Evolutionary conservation across 1,284 basidiomycete species (phyloP).

Genomic region (Apiotrichum montevideense): DNA sequence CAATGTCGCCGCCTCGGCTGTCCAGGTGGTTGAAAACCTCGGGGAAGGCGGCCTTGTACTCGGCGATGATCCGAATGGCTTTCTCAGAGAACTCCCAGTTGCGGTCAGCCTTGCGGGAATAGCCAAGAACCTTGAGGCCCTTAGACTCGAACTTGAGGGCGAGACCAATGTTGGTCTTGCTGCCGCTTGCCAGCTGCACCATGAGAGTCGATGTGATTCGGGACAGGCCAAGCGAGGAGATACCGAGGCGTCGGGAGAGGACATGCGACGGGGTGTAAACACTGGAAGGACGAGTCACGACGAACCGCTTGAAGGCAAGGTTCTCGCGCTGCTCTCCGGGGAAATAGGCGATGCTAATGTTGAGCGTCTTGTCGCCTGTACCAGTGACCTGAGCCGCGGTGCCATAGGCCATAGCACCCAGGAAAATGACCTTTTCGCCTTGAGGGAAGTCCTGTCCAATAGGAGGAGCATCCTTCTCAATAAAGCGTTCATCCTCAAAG

Average conservation of each 20-base stretch:
- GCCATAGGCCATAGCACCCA: conserved; percentile 90
- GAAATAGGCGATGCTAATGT: conserved; percentile 79
- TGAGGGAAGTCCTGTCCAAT: conserved; percentile 84
- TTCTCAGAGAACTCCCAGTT: conserved; percentile 94
- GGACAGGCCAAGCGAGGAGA: conserved; percentile 70
- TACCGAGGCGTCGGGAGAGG: conserved; percentile 62
- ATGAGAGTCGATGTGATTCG: conserved; percentile 91
- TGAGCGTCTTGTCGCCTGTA: conserved; percentile 62
- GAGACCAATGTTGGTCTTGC: conserved; percentile 84
- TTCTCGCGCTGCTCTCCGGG: conserved; percentile 71
- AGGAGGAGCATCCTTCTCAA: conserved; percentile 71
- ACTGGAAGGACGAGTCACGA: conserved; percentile 54
- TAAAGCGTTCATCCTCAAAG: conserved; percentile 80
- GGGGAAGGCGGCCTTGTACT: conserved; percentile 78
- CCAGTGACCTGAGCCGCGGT: conserved; percentile 79
- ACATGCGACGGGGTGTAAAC: conserved; percentile 71
- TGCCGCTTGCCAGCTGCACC: conserved; percentile 65
- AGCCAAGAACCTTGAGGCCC: conserved; percentile 90
- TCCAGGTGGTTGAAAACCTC: conserved; percentile 71
- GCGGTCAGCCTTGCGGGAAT: conserved; percentile 74
- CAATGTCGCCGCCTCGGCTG: conserved; percentile 64
- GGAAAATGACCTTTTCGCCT: conserved; percentile 88
- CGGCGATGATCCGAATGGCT: conserved; percentile 69
- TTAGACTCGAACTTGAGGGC: conserved; percentile 96
- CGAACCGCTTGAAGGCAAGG: conserved; percentile 65